Evolutionary conservation across 495 filamentous ascomycete species (phyloP).

Genomic region (Aspergillus ellipticus): DNA sequence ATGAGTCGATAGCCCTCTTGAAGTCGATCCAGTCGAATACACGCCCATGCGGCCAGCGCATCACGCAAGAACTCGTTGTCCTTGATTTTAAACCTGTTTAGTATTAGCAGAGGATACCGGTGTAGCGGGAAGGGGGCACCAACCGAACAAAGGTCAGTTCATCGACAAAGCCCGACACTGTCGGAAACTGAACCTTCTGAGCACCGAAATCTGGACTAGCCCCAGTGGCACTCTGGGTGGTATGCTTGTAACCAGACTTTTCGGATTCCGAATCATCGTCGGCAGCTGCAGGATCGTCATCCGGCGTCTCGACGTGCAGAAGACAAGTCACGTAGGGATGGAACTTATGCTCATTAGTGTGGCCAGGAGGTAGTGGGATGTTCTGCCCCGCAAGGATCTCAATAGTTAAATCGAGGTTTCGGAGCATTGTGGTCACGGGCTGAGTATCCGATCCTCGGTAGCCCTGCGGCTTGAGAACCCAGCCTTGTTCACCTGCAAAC

Average conservation of each 20-base stretch:
- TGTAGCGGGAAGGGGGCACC: slow-evolving; percentile 23
- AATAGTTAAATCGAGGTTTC: slow-evolving; percentile 43
- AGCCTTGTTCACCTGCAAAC: slow-evolving; percentile 78
- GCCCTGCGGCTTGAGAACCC: slow-evolving; percentile 76
- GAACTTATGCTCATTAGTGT: slow-evolving; percentile 58
- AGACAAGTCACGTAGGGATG: slow-evolving; percentile 78
- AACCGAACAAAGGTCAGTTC: slow-evolving; percentile 78
- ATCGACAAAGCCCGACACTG: slow-evolving; percentile 63
- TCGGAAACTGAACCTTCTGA: slow-evolving; percentile 59
- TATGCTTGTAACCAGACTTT: slow-evolving; percentile 65
- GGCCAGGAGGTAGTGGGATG: slow-evolving; percentile 44
- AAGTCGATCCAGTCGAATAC: slow-evolving; percentile 76
- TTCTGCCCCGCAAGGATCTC: slow-evolving; percentile 52
- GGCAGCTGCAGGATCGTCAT: slow-evolving; percentile 20
- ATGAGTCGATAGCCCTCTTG: slow-evolving; percentile 72
- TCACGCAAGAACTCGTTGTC: slow-evolving; percentile 77
- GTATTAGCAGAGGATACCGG: not conserved
- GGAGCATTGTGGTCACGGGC: slow-evolving; percentile 20
- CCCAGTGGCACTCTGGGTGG: slow-evolving; percentile 58
- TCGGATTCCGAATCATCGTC: slow-evolving; percentile 41
- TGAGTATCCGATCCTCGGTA: slow-evolving; percentile 45
- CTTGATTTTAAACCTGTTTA: slow-evolving; percentile 72
- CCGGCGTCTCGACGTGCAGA: slow-evolving; percentile 68
- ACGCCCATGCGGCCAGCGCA: slow-evolving; percentile 79
- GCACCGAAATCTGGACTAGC: slow-evolving; percentile 66